Evolutionary conservation across 148 eudicot species (phyloP).

Genomic region (Chenopodium suecicum): DNA sequence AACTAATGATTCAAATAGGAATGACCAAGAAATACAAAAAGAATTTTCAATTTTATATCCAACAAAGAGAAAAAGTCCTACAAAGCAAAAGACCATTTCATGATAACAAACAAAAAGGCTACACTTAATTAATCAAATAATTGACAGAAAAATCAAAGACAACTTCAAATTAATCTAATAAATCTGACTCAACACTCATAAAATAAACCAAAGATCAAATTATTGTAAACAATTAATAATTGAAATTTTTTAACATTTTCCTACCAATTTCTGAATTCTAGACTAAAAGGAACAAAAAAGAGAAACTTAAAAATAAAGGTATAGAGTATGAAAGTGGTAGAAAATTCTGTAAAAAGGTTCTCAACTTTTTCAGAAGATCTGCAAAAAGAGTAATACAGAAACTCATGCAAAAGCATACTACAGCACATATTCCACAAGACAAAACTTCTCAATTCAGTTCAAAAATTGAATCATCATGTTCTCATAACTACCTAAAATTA

Average conservation of each 20-base stretch:
- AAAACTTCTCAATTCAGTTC: neutral
- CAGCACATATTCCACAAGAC: neutral
- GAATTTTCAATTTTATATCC: neutral
- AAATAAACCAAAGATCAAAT: neutral
- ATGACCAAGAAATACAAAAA: neutral
- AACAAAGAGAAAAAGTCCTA: neutral
- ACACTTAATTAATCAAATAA: neutral
- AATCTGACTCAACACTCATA: neutral
- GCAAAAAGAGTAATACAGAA: neutral
- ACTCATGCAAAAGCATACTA: constrained; percentile 1
- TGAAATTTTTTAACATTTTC: neutral
- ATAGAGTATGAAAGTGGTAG: no score
- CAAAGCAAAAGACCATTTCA: constrained; percentile 13
- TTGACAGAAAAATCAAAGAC: no score
- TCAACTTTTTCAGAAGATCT: constrained; percentile 15
- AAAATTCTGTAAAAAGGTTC: constrained; percentile 20
- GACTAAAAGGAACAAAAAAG: neutral
- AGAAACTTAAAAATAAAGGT: neutral
- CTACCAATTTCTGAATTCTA: neutral
- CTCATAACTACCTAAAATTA: neutral
- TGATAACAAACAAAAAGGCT: neutral
- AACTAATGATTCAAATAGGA: neutral
- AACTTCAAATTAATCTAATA: neutral
- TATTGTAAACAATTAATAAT: neutral
- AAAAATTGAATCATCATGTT: neutral